A percentile compares a stretch with the other conserved stretches of the same genome.
These are phyloP conservation scores for Colletotrichum higginsianum DNA, from an alignment of 2,329 filamentous ascomycete genomes.

Conservation along the genomic window DNA sequence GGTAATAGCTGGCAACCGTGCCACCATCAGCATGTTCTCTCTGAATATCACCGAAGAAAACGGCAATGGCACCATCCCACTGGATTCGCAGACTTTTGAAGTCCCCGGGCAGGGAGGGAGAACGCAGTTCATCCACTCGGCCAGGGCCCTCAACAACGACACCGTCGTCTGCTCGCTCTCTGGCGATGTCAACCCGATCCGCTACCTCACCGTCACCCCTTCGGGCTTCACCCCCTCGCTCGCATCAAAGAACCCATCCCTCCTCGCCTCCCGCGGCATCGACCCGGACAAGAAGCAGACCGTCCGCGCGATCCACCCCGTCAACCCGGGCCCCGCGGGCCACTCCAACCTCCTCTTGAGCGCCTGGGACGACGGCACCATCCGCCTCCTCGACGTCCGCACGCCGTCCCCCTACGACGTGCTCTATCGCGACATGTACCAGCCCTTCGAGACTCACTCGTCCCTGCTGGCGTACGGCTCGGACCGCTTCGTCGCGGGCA, in stretches of 20 bases:
- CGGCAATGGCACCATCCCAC: neutral
- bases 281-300: slow-evolving; percentile 54
- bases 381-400: slow-evolving; percentile 59
- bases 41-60: slow-evolving; percentile 24
- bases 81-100: slow-evolving; percentile 34
- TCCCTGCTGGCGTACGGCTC: slow-evolving; percentile 65
- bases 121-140: slow-evolving; percentile 47
- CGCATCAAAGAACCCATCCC: slow-evolving; percentile 50
- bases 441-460: slow-evolving; percentile 62
- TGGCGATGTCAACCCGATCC: slow-evolving; percentile 58
- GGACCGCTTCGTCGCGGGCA: slow-evolving; percentile 67
- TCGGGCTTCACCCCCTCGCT: slow-evolving; percentile 58
- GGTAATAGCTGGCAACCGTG: slow-evolving; percentile 41
- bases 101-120: slow-evolving; percentile 44
- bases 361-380: slow-evolving; percentile 68
- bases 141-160: slow-evolving; percentile 63
- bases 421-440: slow-evolving; percentile 68
- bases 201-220: slow-evolving; percentile 62
- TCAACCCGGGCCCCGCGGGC: slow-evolving; percentile 50
- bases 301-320: slow-evolving; percentile 63
- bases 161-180: slow-evolving; percentile 63
- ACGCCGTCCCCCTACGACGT: slow-evolving; percentile 62
- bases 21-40: slow-evolving; percentile 41
- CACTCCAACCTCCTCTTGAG: slow-evolving; percentile 62
- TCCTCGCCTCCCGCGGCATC: slow-evolving; percentile 48